Conservation (phyloP, 257 asterid species). For the Avicennia marina region DNA sequence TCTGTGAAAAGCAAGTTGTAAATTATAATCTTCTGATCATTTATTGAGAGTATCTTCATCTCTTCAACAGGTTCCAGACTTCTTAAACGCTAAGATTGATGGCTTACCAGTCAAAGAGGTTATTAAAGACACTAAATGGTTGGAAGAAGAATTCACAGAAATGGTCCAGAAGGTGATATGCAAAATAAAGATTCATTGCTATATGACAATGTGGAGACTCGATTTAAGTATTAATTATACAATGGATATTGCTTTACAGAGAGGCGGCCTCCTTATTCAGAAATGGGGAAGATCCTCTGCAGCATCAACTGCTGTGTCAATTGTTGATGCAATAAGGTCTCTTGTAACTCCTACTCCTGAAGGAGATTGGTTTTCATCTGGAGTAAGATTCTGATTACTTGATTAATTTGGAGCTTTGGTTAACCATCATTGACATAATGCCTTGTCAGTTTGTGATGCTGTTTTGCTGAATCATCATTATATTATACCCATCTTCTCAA, state of each 20-base stretch:
- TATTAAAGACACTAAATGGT: conserved; percentile 77
- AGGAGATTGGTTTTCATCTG: conserved; percentile 96
- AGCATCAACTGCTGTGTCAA: conserved; percentile 93
- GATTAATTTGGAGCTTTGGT: neutral
- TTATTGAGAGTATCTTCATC: neutral
- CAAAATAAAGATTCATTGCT: neutral
- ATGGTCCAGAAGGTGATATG: conserved; percentile 74
- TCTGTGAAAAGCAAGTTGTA: neutral
- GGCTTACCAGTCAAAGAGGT: conserved; percentile 83
- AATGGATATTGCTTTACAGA: conserved; percentile 37
- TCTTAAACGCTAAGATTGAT: conserved; percentile 76
- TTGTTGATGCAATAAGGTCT: conserved; percentile 82
- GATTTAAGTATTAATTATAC: neutral
- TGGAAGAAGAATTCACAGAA: conserved; percentile 88
- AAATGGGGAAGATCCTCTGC: conserved; percentile 99
- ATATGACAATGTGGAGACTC: neutral
- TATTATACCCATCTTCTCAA: too few species aligned
- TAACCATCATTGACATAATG: too few species aligned
- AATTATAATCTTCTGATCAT: neutral
- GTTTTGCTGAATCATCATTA: too few species aligned
- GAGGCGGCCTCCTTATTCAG: conserved; percentile 91
- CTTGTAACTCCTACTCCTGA: conserved; percentile 90
- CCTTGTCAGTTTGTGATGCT: too few species aligned
- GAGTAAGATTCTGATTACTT: conserved; percentile 46
- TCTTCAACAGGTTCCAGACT: conserved; percentile 77